Evolutionary conservation across 495 filamentous ascomycete genomes (phyloP), one percentile per base, ranked within the genome.

Genomic region (Xylaria curta): DNA sequence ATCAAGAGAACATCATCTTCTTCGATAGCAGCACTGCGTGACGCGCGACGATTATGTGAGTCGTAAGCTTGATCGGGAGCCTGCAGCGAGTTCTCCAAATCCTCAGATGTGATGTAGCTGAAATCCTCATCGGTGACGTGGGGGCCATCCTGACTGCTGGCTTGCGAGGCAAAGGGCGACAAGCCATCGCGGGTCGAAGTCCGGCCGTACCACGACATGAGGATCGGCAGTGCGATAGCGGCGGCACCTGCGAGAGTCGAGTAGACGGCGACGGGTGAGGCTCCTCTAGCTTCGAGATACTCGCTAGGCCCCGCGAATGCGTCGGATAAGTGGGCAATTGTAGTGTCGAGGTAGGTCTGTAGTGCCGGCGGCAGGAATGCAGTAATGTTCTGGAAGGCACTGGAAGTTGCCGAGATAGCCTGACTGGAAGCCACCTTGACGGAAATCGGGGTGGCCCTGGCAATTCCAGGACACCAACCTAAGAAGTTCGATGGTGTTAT

Each of bases 1-100:
- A 97, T 86, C n/a, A 93, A 76, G 19, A 97, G 82, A 17, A 93
- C 86, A 79, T 97, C 94, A 49, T 94, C 93, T 58, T 91, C 91
- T 31, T 71, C 69, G 31, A 38, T 28, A 24, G 77, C 74, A n/a
- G 82, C 78, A 65, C 79, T 80, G 4, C 79, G 70, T 7, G 76
- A 76, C 6, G 81, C 81, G 66, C 64, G 81, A 77, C 73, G 74
- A 58, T 40, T 77, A 40, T 70, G 72, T 7, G 74, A 74, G 19
- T 76, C 71, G 67, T 78, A 75, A 42, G 73, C 74, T 72, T 72
- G 72, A 61, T 74, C 76, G 46, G 78, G 82, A 24, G 79, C 75
- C 66, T 75, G 66, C 80, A 82, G 56, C 13, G 76, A 72, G 46
- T 82, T 78, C 63, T 87, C 84, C 60, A 91, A 82, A 70, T 94